phyloP scores from a whole-genome alignment of 345 rosid genomes.

The Corymbia maculata region DNA sequence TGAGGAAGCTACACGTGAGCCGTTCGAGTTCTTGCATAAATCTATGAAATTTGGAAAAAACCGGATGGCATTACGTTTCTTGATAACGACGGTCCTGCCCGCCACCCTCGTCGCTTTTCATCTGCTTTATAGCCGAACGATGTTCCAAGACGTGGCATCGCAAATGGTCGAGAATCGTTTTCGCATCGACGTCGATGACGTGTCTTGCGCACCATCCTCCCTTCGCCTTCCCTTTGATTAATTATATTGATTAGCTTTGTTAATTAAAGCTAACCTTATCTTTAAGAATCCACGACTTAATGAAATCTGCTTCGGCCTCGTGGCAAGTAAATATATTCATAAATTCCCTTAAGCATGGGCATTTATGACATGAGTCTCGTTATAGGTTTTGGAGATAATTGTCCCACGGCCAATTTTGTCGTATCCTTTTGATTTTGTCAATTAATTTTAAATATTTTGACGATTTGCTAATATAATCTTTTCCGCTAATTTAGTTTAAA shows the following conservation, averaged over 20 bases:
- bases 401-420: accelerated
- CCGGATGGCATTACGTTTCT: background rate
- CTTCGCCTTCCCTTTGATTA: background rate
- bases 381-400: too few relatives aligned
- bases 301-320: background rate
- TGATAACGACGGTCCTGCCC: background rate
- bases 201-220: background rate
- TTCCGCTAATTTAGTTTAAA: too few relatives aligned
- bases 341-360: background rate
- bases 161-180: background rate
- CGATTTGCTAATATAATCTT: too few relatives aligned
- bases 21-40: background rate
- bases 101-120: background rate
- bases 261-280: background rate
- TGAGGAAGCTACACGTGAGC: background rate
- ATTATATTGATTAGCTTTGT: background rate
- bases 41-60: background rate
- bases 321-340: background rate
- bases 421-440: too few relatives aligned
- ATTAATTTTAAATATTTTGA: too few relatives aligned
- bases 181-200: background rate
- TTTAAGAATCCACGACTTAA: background rate
- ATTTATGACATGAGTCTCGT: background rate
- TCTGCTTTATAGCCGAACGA: background rate
- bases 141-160: background rate